A percentile compares a stretch with the other conserved stretches of the same genome.
phyloP scores from a whole-genome alignment of 257 asterid genomes.

The Prunella vulgaris region DNA sequence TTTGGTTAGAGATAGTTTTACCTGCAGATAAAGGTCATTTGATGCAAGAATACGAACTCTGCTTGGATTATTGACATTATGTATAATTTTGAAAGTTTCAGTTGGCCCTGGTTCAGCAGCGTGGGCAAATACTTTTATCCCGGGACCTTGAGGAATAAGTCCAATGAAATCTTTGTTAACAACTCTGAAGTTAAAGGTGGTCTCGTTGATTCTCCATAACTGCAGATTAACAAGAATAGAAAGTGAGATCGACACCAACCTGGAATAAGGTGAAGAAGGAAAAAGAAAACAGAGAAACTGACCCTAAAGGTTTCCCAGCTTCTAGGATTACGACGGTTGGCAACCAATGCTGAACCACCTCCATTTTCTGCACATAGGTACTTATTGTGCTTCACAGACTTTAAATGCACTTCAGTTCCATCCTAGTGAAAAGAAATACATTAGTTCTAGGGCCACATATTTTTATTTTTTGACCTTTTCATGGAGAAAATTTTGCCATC shows the following conservation, averaged over 20 bases:
- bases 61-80: conserved; percentile 21
- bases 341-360: conserved; percentile 47
- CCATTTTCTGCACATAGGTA: conserved; percentile 48
- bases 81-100: conserved; percentile 30
- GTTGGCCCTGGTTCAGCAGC: conserved; percentile 34
- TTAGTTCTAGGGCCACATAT: neutral
- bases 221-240: conserved; percentile 14
- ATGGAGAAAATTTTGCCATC: neutral
- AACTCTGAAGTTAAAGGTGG: conserved; percentile 45
- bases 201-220: conserved; percentile 49
- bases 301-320: conserved; percentile 57
- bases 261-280: neutral
- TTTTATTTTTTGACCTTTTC: neutral
- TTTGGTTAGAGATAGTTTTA: conserved; percentile 13
- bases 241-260: neutral
- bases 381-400: conserved; percentile 43
- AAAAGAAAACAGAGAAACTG: neutral
- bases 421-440: conserved; percentile 29
- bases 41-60: conserved; percentile 40
- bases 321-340: conserved; percentile 38
- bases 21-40: conserved; percentile 36
- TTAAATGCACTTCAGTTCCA: conserved; percentile 56
- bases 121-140: conserved; percentile 23
- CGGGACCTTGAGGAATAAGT: conserved; percentile 24
- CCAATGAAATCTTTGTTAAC: conserved; percentile 41